phyloP scores from a whole-genome alignment of 805 yeast genomes.

The Cyberlindnera misumaiensis region DNA sequence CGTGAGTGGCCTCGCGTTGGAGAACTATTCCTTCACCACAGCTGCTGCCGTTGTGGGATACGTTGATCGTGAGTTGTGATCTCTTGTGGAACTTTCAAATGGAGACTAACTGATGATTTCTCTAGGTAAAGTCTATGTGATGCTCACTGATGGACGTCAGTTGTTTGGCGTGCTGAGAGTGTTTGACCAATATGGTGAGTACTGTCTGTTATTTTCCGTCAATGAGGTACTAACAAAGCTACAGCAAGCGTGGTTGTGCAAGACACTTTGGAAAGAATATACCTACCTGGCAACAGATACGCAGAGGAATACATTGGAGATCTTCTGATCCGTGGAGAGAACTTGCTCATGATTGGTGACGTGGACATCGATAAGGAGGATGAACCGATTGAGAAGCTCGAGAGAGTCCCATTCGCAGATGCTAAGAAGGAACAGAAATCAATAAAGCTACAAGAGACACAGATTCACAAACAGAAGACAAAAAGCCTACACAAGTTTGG shows the following conservation, averaged over 20 bases:
- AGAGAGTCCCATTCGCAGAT: constrained; percentile 52
- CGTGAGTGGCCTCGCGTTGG: constrained; percentile 57
- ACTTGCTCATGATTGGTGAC: constrained; percentile 90
- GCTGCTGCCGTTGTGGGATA: constrained; percentile 88
- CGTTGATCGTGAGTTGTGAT: constrained; percentile 49
- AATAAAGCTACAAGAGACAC: constrained; percentile 28
- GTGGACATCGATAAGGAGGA: constrained; percentile 85
- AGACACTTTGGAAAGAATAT: constrained; percentile 82
- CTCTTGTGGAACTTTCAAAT: not conserved
- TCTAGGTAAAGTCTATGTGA: constrained; percentile 64
- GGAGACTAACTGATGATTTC: not conserved
- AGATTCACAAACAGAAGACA: constrained; percentile 37
- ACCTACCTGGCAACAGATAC: constrained; percentile 50
- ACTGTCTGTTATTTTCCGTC: no score
- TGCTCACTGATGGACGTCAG: constrained; percentile 84
- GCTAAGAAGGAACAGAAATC: constrained; percentile 43
- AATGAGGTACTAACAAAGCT: constrained; percentile 1
- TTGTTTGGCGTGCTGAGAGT: constrained; percentile 87
- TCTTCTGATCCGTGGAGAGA: constrained; percentile 90
- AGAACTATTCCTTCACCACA: constrained; percentile 78
- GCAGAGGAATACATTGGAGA: constrained; percentile 79
- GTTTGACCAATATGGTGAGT: constrained; percentile 77
- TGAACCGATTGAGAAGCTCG: constrained; percentile 48
- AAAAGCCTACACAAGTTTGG: constrained; percentile 48
- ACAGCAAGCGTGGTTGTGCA: constrained; percentile 82